These are phyloP conservation scores for Chaetomiaceae sp. DNA, from an alignment of 2,329 filamentous ascomycete species.

Conservation along the genomic window DNA sequence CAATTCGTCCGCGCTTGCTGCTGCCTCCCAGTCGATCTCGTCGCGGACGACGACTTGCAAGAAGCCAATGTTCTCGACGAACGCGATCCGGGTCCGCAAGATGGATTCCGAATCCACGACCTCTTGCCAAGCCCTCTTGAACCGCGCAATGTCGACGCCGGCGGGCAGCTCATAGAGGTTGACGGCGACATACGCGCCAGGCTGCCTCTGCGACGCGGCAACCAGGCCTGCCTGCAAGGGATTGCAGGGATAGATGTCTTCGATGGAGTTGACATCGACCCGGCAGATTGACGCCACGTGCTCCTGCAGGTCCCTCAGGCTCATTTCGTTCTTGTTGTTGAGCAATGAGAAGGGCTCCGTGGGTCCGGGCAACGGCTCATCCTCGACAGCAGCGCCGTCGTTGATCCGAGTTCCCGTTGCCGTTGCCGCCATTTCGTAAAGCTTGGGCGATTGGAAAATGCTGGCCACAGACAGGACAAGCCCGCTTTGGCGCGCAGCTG, in stretches of 20 bases:
- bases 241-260: slow-evolving; percentile 36
- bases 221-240: slow-evolving; percentile 40
- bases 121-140: slow-evolving; percentile 15
- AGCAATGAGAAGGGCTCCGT: slow-evolving; percentile 6
- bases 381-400: background rate
- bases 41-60: slow-evolving; percentile 22
- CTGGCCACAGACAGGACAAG: slow-evolving; percentile 21
- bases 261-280: slow-evolving; percentile 31
- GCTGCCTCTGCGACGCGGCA: slow-evolving; percentile 46
- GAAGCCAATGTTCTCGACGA: slow-evolving; percentile 14
- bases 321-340: background rate
- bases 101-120: slow-evolving; percentile 4
- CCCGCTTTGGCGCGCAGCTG: slow-evolving; percentile 27
- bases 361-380: slow-evolving; percentile 4
- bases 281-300: slow-evolving; percentile 31
- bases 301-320: slow-evolving; percentile 3
- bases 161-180: slow-evolving; percentile 39
- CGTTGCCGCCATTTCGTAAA: slow-evolving; percentile 27
- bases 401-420: background rate
- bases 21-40: slow-evolving; percentile 15
- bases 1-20: background rate
- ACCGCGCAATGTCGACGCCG: slow-evolving; percentile 9
- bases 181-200: slow-evolving; percentile 50
- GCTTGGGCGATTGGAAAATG: slow-evolving; percentile 22
- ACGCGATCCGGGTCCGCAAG: slow-evolving; percentile 17